Base-by-base conservation (phyloP, 2,329 filamentous ascomycete species). In the Trichoderma sp. region DNA sequence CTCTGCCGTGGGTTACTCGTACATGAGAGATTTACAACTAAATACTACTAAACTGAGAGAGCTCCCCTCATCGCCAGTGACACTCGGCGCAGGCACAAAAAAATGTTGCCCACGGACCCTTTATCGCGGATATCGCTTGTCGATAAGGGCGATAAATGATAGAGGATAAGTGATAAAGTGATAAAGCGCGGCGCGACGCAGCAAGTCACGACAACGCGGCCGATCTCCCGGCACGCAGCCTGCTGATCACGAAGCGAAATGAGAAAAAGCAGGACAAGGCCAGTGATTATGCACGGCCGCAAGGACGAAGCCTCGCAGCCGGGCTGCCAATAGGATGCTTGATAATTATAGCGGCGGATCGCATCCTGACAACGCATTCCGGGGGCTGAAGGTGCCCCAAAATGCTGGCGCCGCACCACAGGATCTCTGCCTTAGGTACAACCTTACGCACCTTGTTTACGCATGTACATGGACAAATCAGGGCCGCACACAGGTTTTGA, bases 101-200 rank as follows among this genome's bases (percentile, higher is more conserved):
- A 56, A 56, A 18, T 18, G 33, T 33, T 59, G 18, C 9, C n/a
- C n/a, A 56, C 50, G n/a, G 50, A 21, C 6, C 35, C 59, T 56
- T 66, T 59, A 67, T 67, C 45, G 45, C 50, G 24, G 71, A 16
- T 66, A 60, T 74, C 63, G 62, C 71, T 67, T 74, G 71, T 74
- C 71, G 71, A 74, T 74, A 74, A 74, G 71, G 8, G 16, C 62
- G 71, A 67, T 74, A 67, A 74, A 59, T 18, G 53, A 60, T 60
- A 59, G 35, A 38, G 33, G 53, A 60, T 59, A 69, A 68, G 16
- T 14, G 31, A 24, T 24, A 56, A 27, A 62, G 4, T 16, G 31
- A 24, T 24, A 59, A 27, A 62, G 4, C 8, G 45, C 66, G 14
- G 38, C 29, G 59, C 9, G 68, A 29, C 21, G 66, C 66, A 59